Evolutionary conservation across 2,329 filamentous ascomycete species (phyloP).

Genomic region (Penicillium sp.): DNA sequence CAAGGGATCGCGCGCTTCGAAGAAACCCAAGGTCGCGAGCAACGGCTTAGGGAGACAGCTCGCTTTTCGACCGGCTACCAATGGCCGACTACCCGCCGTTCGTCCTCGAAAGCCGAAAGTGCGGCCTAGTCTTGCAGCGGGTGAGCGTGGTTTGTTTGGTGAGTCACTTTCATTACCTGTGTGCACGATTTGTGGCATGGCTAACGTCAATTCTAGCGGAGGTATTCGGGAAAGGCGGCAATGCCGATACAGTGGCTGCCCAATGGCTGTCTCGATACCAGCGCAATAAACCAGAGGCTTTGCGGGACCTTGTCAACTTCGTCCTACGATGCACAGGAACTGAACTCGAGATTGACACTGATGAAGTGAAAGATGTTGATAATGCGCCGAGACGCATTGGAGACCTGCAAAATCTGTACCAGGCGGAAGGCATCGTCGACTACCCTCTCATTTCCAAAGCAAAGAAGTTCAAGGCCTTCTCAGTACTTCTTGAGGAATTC

Average conservation of each 20-base stretch:
- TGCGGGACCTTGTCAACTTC: conserved; percentile 60
- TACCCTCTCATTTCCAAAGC: conserved; percentile 86
- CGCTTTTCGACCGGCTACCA: conserved; percentile 53
- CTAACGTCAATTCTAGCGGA: conserved; percentile 45
- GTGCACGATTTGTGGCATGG: conserved; percentile 23
- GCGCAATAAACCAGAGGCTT: conserved; percentile 51
- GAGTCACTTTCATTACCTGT: conserved; percentile 19
- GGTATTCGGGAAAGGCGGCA: conserved; percentile 55
- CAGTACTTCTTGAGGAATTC: conserved; percentile 71
- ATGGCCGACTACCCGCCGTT: conserved; percentile 43
- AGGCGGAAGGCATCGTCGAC: conserved; percentile 77
- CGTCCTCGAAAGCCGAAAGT: conserved; percentile 51
- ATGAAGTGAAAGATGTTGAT: conserved; percentile 87
- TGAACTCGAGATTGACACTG: conserved; percentile 68
- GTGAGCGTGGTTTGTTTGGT: conserved; percentile 58
- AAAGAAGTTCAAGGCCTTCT: conserved; percentile 73
- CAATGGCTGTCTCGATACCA: conserved; percentile 58
- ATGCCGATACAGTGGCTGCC: conserved; percentile 54
- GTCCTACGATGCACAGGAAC: conserved; percentile 70
- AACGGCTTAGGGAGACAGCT: conserved; percentile 47
- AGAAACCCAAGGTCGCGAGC: conserved; percentile 56
- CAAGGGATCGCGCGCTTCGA: conserved; percentile 41
- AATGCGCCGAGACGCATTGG: conserved; percentile 72
- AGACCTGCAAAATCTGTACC: conserved; percentile 85
- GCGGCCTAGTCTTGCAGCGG: conserved; percentile 51